phyloP scores from a whole-genome alignment of 2,329 filamentous ascomycete genomes.

The Claviceps fusiformis region DNA sequence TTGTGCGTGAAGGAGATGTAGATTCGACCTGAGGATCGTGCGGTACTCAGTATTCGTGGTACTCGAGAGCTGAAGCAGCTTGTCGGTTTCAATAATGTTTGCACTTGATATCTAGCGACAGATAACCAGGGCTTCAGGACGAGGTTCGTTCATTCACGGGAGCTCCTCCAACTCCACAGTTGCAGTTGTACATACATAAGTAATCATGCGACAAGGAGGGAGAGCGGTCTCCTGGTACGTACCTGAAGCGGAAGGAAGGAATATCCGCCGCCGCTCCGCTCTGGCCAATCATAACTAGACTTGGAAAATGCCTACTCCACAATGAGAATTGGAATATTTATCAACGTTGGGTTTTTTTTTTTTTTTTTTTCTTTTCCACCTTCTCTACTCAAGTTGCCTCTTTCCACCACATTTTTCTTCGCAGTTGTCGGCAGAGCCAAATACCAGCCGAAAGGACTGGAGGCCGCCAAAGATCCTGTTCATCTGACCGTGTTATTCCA shows the following conservation, averaged over 20 bases:
- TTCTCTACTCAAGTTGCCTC: not conserved
- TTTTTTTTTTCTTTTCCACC: not conserved
- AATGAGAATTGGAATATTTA: not conserved
- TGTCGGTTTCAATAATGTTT: not conserved
- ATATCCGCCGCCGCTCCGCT: constrained; percentile 2
- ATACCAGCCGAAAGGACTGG: not conserved
- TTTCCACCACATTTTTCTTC: not conserved
- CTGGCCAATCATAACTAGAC: not conserved
- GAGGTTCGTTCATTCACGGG: not conserved
- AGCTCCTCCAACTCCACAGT: not conserved
- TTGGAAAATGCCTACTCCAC: not conserved
- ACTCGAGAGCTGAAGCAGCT: not conserved
- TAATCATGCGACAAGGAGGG: not conserved
- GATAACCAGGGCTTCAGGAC: not conserved
- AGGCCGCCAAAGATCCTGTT: not conserved
- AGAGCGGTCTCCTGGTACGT: not conserved
- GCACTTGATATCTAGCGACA: not conserved
- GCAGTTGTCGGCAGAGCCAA: not conserved
- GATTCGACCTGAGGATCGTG: not conserved
- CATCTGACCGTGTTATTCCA: not conserved
- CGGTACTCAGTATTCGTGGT: too few relatives aligned
- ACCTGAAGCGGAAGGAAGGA: constrained; percentile 1
- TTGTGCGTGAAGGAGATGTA: constrained; percentile 11
- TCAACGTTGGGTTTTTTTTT: not conserved
- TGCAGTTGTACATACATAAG: not conserved